These are phyloP conservation scores for Lentinula lateritia DNA, from an alignment of 768 basidiomycete genomes.

Conservation along the genomic window DNA sequence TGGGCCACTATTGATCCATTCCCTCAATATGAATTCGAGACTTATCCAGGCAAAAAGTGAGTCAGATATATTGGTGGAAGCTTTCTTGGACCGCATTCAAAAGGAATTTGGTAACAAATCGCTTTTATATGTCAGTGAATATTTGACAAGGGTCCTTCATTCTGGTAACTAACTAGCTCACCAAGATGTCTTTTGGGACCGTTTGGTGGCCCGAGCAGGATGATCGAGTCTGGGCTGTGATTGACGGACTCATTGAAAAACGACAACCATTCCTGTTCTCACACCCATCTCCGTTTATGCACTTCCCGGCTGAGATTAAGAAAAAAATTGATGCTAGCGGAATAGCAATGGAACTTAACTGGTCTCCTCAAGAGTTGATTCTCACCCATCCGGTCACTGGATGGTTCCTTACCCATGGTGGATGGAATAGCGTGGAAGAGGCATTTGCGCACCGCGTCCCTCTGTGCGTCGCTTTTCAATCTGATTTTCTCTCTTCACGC, in stretches of 20 bases:
- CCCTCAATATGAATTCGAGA: no score
- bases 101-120: not conserved
- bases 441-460: not conserved
- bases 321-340: not conserved
- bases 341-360: not conserved
- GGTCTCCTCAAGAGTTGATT: not conserved
- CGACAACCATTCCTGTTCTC: slow-evolving; percentile 4
- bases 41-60: not conserved
- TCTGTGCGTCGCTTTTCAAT: not conserved
- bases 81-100: not conserved
- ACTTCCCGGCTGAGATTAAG: not conserved
- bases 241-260: slow-evolving; percentile 4
- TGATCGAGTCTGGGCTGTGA: slow-evolving; percentile 2
- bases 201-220: not conserved
- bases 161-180: not conserved
- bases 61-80: not conserved
- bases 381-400: not conserved
- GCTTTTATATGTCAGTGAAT: not conserved
- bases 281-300: not conserved
- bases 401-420: slow-evolving; percentile 2
- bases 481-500: not conserved
- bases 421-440: slow-evolving; percentile 5
- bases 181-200: slow-evolving; percentile 1
- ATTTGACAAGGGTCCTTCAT: not conserved
- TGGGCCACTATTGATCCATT: not conserved